phyloP scores from a whole-genome alignment of 352 stramenopile species.

The Phytophthora pinifolia region DNA sequence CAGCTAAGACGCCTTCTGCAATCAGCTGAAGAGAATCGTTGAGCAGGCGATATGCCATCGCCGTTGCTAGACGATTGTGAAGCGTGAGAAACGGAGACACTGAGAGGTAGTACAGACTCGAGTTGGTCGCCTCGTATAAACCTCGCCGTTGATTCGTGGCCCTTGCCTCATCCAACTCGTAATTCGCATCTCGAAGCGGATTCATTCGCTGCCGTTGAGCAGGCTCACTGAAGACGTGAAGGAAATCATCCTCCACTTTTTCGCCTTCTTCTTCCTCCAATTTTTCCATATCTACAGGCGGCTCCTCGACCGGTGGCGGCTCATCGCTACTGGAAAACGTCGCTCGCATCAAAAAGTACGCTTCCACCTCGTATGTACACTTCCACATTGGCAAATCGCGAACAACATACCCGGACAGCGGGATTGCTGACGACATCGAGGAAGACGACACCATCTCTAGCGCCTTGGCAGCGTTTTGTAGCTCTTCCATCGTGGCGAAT shows the following conservation, averaged over 20 bases:
- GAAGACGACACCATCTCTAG: slow-evolving; percentile 33
- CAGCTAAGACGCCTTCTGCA: slow-evolving; percentile 81
- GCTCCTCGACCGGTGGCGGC: slow-evolving; percentile 18
- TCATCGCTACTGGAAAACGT: slow-evolving; percentile 76
- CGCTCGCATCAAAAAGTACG: slow-evolving; percentile 85
- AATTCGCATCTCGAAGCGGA: slow-evolving; percentile 67
- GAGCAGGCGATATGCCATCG: slow-evolving; percentile 83
- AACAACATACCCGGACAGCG: slow-evolving; percentile 79
- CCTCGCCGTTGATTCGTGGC: slow-evolving; percentile 72
- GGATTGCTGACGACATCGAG: slow-evolving; percentile 41
- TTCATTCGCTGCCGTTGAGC: slow-evolving; percentile 53
- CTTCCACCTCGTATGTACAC: slow-evolving; percentile 88
- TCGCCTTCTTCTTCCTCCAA: slow-evolving; percentile 63
- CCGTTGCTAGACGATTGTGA: slow-evolving; percentile 80
- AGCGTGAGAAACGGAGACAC: slow-evolving; percentile 84
- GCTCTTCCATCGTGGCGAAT: slow-evolving; percentile 71
- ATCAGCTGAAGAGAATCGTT: slow-evolving; percentile 84
- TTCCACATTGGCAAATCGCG: slow-evolving; percentile 86
- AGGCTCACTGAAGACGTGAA: slow-evolving; percentile 68
- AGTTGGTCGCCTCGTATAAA: slow-evolving; percentile 84
- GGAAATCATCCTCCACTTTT: slow-evolving; percentile 80
- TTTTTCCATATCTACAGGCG: slow-evolving; percentile 26
- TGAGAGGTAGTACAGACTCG: slow-evolving; percentile 81
- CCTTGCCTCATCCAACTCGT: slow-evolving; percentile 81
- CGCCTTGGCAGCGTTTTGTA: slow-evolving; percentile 50